Conservation (phyloP, 306 rosid species). For the Cucurbita maxima region DNA sequence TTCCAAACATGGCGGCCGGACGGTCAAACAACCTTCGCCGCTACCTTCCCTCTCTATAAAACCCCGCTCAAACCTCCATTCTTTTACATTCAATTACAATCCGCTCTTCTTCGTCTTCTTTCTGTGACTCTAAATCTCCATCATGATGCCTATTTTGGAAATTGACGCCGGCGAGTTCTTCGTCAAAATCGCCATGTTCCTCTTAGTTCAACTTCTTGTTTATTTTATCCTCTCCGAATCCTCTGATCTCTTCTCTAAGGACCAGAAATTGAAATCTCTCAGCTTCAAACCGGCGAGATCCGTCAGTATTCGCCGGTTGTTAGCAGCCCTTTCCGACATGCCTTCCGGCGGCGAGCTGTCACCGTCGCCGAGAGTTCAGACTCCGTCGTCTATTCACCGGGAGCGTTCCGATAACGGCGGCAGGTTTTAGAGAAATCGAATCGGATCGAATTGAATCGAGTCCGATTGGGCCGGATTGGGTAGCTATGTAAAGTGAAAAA, state of each 20-base stretch:
- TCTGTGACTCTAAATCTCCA: not conserved
- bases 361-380: constrained; percentile 24
- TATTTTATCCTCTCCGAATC: constrained; percentile 72
- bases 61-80: not conserved
- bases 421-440: not conserved
- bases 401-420: not conserved
- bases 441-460: not conserved
- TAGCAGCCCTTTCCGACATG: constrained; percentile 50
- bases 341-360: constrained; percentile 52
- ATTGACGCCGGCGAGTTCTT: constrained; percentile 29
- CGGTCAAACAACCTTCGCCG: not conserved
- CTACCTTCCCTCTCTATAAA: not conserved
- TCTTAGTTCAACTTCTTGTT: constrained; percentile 53
- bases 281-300: constrained; percentile 68
- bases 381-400: constrained; percentile 14
- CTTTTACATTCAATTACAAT: not conserved
- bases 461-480: not conserved
- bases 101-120: not conserved
- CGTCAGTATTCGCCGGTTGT: constrained; percentile 43
- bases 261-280: constrained; percentile 18
- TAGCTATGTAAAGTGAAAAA: not conserved
- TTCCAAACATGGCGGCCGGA: constrained; percentile 1
- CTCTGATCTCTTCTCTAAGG: constrained; percentile 56
- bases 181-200: constrained; percentile 46
- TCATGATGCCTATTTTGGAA: constrained; percentile 20